Percentiles rank a stretch among this genome's conserved stretches.
phyloP scores from a whole-genome alignment of 306 rosid species.

The Vicia sativa region DNA sequence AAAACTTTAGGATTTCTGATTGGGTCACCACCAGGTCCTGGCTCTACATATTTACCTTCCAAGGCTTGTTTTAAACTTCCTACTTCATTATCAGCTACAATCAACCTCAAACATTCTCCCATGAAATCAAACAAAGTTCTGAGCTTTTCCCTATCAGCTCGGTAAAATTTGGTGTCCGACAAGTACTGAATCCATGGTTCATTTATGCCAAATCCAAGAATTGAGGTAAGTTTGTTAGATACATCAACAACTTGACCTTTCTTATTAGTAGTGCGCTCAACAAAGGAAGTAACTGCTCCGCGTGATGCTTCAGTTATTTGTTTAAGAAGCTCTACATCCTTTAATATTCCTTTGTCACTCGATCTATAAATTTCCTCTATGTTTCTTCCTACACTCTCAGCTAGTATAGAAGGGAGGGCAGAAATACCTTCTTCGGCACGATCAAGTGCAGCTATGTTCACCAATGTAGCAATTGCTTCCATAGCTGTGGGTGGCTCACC shows the following conservation, averaged over 20 bases:
- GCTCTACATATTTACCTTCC: slow-evolving; percentile 94
- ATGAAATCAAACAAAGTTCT: slow-evolving; percentile 67
- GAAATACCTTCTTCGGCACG: slow-evolving; percentile 87
- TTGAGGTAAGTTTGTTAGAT: slow-evolving; percentile 60
- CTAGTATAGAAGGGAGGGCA: slow-evolving; percentile 79
- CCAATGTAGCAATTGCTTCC: slow-evolving; percentile 98
- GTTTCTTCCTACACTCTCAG: slow-evolving; percentile 82
- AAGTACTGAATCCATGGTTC: slow-evolving; percentile 95
- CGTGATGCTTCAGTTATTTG: slow-evolving; percentile 89
- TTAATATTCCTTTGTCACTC: slow-evolving; percentile 82
- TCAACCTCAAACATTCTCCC: slow-evolving; percentile 82
- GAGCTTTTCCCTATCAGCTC: slow-evolving; percentile 85
- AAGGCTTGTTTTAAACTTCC: slow-evolving; percentile 97
- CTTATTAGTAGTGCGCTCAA: slow-evolving; percentile 76
- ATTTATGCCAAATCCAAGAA: slow-evolving; percentile 86
- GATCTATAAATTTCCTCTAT: slow-evolving; percentile 85
- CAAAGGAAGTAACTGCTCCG: slow-evolving; percentile 79
- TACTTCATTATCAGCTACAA: slow-evolving; percentile 90
- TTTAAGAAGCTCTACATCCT: slow-evolving; percentile 93
- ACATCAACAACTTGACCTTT: slow-evolving; percentile 97
- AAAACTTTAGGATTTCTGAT: slow-evolving; percentile 91
- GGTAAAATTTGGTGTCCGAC: slow-evolving; percentile 83
- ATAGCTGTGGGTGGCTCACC: slow-evolving; percentile 99
- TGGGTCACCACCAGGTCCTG: slow-evolving; percentile 99
- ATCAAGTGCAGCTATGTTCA: slow-evolving; percentile 91